Evolutionary conservation across 306 rosid genomes (phyloP).

Genomic region (Inga laurina): DNA sequence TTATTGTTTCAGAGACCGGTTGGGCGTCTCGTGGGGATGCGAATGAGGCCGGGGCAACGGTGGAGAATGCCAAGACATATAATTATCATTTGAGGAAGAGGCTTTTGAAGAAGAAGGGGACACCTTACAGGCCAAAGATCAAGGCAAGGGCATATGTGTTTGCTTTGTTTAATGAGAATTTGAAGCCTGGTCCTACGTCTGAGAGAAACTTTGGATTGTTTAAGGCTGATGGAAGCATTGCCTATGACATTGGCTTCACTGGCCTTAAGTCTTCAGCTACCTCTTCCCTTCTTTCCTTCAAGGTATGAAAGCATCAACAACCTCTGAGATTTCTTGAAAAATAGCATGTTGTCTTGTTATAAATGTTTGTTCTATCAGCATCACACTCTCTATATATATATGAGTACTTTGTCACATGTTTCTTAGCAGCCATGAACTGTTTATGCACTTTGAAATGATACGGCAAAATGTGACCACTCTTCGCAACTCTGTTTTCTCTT

Average conservation of each 20-base stretch:
- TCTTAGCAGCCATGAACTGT: background rate
- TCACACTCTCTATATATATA: background rate
- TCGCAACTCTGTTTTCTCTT: background rate
- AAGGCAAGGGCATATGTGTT: conserved; percentile 69
- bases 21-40: conserved; percentile 90
- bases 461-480: background rate
- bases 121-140: conserved; percentile 81
- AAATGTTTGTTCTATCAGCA: background rate
- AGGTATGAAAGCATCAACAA: conserved; percentile 49
- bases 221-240: conserved; percentile 86
- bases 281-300: conserved; percentile 64
- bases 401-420: background rate
- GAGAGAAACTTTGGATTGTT: conserved; percentile 95
- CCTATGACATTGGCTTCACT: conserved; percentile 83
- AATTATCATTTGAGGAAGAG: conserved; percentile 62
- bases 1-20: conserved; percentile 87
- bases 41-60: conserved; percentile 68
- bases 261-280: conserved; percentile 77
- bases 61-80: conserved; percentile 64
- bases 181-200: conserved; percentile 87
- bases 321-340: background rate
- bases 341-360: background rate
- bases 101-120: conserved; percentile 76
- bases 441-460: background rate
- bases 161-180: conserved; percentile 90